phyloP scores from a whole-genome alignment of 305 asterid species.

The Solanum chacoense region DNA sequence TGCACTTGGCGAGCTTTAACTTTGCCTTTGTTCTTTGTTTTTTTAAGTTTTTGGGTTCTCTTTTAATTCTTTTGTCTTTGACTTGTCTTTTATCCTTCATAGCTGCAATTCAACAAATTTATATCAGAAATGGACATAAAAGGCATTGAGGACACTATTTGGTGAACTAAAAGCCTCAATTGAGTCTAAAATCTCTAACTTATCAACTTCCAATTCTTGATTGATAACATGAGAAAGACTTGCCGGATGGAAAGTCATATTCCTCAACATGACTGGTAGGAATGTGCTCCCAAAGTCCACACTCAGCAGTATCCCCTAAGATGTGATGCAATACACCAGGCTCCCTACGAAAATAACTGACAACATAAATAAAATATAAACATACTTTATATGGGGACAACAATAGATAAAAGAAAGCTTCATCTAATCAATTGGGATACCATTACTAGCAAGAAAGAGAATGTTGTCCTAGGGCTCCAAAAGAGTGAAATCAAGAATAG shows the following conservation, averaged over 20 bases:
- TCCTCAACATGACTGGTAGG: neutral
- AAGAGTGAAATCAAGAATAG: neutral
- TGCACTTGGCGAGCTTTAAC: neutral
- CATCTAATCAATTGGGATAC: neutral
- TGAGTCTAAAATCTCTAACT: neutral
- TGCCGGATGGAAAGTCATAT: neutral
- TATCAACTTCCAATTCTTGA: neutral
- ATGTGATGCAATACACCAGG: neutral
- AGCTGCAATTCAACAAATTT: neutral
- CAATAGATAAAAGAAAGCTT: neutral
- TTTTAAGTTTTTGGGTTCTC: neutral
- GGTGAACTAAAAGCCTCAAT: neutral
- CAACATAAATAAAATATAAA: neutral
- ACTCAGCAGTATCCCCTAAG: neutral
- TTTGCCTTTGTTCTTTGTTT: neutral
- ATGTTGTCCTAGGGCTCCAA: no score
- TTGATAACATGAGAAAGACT: neutral
- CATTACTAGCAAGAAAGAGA: neutral
- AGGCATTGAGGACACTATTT: neutral
- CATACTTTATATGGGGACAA: neutral
- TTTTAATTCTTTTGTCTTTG: neutral
- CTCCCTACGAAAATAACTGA: neutral
- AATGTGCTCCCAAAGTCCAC: neutral
- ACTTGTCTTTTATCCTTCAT: neutral
- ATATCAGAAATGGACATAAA: neutral